A percentile compares a stretch with the other conserved stretches of the same genome.
These are phyloP conservation scores for Candida xyloterini DNA, from an alignment of 805 yeast species.

Conservation along the genomic window DNA sequence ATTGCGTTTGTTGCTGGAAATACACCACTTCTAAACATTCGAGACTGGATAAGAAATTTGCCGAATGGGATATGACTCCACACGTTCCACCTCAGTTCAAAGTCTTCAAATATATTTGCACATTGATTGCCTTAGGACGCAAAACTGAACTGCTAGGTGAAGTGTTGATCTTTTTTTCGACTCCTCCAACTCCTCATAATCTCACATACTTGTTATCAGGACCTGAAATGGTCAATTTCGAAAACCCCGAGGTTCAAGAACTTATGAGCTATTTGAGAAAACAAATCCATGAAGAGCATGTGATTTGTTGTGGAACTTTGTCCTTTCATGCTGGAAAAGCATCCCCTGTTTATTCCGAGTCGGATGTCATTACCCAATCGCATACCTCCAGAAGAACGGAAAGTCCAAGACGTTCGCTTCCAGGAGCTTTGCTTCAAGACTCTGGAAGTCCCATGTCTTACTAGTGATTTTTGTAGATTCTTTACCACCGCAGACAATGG, in stretches of 20 bases:
- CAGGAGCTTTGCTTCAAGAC: slow-evolving; percentile 13
- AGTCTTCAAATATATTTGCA: slow-evolving; percentile 20
- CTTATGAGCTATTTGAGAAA: slow-evolving; percentile 20
- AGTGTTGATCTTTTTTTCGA: slow-evolving; percentile 24
- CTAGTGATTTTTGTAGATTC: slow-evolving; percentile 5
- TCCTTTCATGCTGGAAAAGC: slow-evolving; percentile 1
- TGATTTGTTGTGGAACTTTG: slow-evolving; percentile 18
- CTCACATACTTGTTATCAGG: slow-evolving; percentile 17
- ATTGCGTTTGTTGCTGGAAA: slow-evolving; percentile 46
- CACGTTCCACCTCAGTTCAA: slow-evolving; percentile 20
- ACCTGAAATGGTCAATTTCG: slow-evolving; percentile 7
- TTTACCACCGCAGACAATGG: slow-evolving; percentile 1
- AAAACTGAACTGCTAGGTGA: slow-evolving; percentile 23
- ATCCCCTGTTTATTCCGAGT: slow-evolving; percentile 10
- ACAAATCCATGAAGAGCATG: slow-evolving; percentile 22
- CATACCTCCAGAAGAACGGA: slow-evolving; percentile 8
- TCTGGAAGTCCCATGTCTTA: slow-evolving; percentile 1
- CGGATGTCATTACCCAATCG: slow-evolving; percentile 2
- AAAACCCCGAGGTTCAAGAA: slow-evolving; percentile 17
- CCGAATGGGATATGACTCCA: slow-evolving; percentile 33
- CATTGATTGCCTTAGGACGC: slow-evolving; percentile 18
- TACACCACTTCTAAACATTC: slow-evolving; percentile 24
- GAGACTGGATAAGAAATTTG: slow-evolving; percentile 24
- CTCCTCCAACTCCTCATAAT: slow-evolving; percentile 27
- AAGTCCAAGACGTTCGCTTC: slow-evolving; percentile 17